Evolutionary conservation across 2,329 filamentous ascomycete species (phyloP), one percentile per base, ranked within the genome.

Genomic region (Xylaria multiplex): DNA sequence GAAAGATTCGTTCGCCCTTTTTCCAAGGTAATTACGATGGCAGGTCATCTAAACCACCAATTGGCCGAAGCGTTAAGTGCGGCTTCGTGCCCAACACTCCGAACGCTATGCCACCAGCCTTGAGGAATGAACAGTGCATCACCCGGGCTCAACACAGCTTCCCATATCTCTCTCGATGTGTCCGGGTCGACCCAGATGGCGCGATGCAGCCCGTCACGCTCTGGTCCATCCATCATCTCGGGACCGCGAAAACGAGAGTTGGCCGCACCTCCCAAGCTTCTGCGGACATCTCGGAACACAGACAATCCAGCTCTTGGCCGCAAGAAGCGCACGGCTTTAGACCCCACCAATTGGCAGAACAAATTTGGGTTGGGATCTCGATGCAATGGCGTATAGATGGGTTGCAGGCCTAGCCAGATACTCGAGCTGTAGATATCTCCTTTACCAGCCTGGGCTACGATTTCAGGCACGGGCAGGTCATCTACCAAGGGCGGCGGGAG

Each of bases 331-430:
- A 97, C 82, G 0, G 81, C 77, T 78, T 99, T 99, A 58, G 76
- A 79, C 3, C 92, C 88, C 16, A 87, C 88, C 13, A 98, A 78
- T 78, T 99, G 96, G 52, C 92, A 88, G 76, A 98, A 97, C 0
- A 97, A 74, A 75, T 99, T 99, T 0, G 93, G 93, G 73, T 98
- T 98, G 0, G 96, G 96, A 74, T 99, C 96, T 61, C 91, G 88
- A 78, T 99, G 96, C 2, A 97, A 82, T 3, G 96, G 93, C 0
- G 96, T 97, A 72, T 93, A 93, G 0, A 94, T 97, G 0, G 93
- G 93, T 45, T 93, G 88, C 14, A 90, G 83, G 0, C 96, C 96
- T 13, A 98, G 85, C 95, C 95, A 99, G 49, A 98, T 82, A 72
- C 92, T 96, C 0, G 91, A 90, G 72, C 85, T 87, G 76, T 98